A percentile compares a stretch with the other conserved stretches of the same genome.
Conservation (phyloP, 1,139 yeast species). For the Eremothecium sinecaudum region DNA sequence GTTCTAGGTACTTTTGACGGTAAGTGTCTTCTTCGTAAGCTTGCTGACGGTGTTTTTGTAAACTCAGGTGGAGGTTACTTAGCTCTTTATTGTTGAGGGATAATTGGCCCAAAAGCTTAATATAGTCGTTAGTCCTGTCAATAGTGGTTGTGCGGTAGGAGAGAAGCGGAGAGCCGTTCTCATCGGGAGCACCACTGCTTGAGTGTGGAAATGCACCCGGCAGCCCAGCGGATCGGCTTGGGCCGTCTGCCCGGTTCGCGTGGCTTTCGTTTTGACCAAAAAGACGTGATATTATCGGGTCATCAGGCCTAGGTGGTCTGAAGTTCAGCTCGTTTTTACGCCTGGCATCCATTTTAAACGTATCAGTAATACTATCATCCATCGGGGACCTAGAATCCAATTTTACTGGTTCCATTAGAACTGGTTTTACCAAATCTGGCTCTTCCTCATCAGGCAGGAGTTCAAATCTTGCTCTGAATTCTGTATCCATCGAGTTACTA, state of each 20-base stretch:
- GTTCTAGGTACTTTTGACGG: conserved; percentile 29
- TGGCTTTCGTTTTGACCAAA: conserved; percentile 9
- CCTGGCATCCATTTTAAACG: conserved; percentile 12
- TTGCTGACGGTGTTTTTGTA: conserved; percentile 18
- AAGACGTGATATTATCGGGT: conserved; percentile 18
- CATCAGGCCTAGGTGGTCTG: conserved; percentile 14
- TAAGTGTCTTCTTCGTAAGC: conserved; percentile 26
- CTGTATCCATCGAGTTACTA: conserved; percentile 19
- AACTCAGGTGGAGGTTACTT: conserved; percentile 15
- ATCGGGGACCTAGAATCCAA: conserved; percentile 6
- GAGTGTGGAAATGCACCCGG: conserved; percentile 24
- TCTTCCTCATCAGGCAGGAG: conserved; percentile 16
- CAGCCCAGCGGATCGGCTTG: conserved; percentile 6
- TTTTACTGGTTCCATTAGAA: conserved; percentile 13
- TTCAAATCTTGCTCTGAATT: conserved; percentile 23
- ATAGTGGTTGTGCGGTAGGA: conserved; percentile 3
- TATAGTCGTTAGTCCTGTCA: conserved; percentile 18
- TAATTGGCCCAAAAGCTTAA: conserved; percentile 17
- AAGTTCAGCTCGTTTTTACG: conserved; percentile 5
- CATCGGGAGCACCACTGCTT: neutral
- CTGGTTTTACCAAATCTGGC: conserved; percentile 9
- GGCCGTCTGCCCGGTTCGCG: conserved; percentile 1
- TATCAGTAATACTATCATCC: conserved; percentile 12
- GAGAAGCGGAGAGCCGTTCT: conserved; percentile 3
- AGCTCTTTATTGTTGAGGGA: conserved; percentile 26